Evolutionary conservation across 805 yeast genomes (phyloP).

Genomic region (Allodekkera sacchari): DNA sequence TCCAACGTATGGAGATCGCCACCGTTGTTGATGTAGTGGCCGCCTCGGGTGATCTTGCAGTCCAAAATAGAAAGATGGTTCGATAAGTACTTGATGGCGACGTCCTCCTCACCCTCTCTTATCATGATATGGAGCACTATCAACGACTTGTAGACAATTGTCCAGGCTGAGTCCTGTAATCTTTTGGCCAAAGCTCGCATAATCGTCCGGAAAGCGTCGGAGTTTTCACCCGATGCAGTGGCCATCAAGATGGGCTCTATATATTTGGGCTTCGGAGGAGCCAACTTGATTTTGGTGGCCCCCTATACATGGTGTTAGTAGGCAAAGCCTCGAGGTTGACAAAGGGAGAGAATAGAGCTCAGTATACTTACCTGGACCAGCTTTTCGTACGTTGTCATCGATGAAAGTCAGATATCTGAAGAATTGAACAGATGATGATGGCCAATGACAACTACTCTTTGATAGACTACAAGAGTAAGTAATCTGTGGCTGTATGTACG

Average conservation of each 20-base stretch:
- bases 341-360: neutral
- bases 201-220: slow-evolving; percentile 56
- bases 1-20: slow-evolving; percentile 49
- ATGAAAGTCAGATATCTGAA: no score
- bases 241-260: slow-evolving; percentile 84
- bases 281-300: slow-evolving; percentile 70
- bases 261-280: slow-evolving; percentile 97
- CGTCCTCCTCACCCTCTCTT: slow-evolving; percentile 80
- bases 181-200: slow-evolving; percentile 56
- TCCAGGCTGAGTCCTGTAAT: slow-evolving; percentile 79
- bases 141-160: slow-evolving; percentile 78
- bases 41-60: slow-evolving; percentile 26
- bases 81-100: slow-evolving; percentile 62
- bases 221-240: slow-evolving; percentile 41
- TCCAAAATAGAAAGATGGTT: slow-evolving; percentile 51
- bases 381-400: slow-evolving; percentile 67
- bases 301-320: slow-evolving; percentile 28
- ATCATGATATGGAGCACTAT: slow-evolving; percentile 85
- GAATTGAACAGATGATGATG: no score
- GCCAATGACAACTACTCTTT: no score
- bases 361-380: slow-evolving; percentile 51
- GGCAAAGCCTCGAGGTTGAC: neutral
- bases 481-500: no score
- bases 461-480: no score
- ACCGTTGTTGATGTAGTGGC: slow-evolving; percentile 26